These are phyloP conservation scores for Fusarium beomiforme DNA, from an alignment of 2,329 filamentous ascomycete species.

Conservation along the genomic window DNA sequence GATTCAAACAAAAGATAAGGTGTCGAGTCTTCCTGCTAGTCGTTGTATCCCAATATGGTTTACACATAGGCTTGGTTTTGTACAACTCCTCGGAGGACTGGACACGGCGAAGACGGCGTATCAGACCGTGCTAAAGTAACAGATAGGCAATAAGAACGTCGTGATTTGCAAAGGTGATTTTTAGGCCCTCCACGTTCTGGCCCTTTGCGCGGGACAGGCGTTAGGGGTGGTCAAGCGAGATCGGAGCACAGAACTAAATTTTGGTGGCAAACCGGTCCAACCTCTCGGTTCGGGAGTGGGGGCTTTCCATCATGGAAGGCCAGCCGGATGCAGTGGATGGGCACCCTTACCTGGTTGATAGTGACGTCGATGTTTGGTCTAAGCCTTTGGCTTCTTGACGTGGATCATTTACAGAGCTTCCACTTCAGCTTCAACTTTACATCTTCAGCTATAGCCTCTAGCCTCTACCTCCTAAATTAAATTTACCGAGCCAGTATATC, in stretches of 20 bases:
- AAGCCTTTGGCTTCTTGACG: background rate
- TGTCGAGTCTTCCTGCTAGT: background rate
- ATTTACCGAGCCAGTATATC: background rate
- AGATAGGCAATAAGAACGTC: slow-evolving; percentile 45
- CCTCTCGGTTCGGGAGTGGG: slow-evolving; percentile 11
- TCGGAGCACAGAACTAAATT: slow-evolving; percentile 19
- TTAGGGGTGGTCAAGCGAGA: slow-evolving; percentile 33
- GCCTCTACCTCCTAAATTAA: background rate
- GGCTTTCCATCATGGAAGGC: background rate
- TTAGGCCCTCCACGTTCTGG: background rate
- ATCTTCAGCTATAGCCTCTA: background rate
- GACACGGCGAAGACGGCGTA: slow-evolving; percentile 22
- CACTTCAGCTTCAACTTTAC: background rate
- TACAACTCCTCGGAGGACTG: slow-evolving; percentile 38
- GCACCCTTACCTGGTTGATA: background rate
- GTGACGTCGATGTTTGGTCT: slow-evolving; percentile 25
- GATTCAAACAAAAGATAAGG: slow-evolving; percentile 5
- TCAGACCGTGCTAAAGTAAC: slow-evolving; percentile 14
- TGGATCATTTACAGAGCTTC: background rate
- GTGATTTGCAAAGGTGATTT: slow-evolving; percentile 48
- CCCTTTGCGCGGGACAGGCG: background rate
- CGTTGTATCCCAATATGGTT: background rate
- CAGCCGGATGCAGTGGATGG: background rate
- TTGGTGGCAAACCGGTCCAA: slow-evolving; percentile 11
- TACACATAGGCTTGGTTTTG: slow-evolving; percentile 8